Percentiles rank a stretch among this genome's conserved stretches.
Evolutionary conservation across 1,139 yeast species (phyloP).

Genomic region (Debaryomyces singareniensis): DNA sequence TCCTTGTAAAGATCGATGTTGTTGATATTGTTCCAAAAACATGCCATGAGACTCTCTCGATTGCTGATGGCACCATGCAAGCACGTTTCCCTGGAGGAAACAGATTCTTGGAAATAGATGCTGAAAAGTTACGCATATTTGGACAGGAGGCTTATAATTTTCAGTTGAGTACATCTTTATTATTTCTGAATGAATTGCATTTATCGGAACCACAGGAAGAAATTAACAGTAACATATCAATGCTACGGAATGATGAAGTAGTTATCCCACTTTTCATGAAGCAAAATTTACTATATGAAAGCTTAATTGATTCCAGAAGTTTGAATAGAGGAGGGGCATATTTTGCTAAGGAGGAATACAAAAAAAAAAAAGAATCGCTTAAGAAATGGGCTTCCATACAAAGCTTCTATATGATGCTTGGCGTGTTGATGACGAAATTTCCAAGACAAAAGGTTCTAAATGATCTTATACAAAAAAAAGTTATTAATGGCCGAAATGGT

Average conservation of each 20-base stretch:
- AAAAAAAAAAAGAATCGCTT: constrained; percentile 10
- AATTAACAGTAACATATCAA: constrained; percentile 13
- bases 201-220: constrained; percentile 14
- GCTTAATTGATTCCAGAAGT: constrained; percentile 27
- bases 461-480: constrained; percentile 21
- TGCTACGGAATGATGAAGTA: constrained; percentile 14
- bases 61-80: not conserved
- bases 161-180: constrained; percentile 8
- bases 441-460: constrained; percentile 17
- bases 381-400: constrained; percentile 24
- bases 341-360: constrained; percentile 8
- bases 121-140: constrained; percentile 15
- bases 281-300: constrained; percentile 18
- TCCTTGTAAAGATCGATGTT: not conserved
- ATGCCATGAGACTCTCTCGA: too few species aligned
- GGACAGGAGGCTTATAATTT: constrained; percentile 16
- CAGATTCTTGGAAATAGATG: not conserved
- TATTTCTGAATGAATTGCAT: constrained; percentile 6
- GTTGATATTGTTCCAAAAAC: not conserved
- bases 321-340: constrained; percentile 15
- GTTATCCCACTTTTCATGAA: constrained; percentile 30
- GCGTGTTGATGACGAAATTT: constrained; percentile 26
- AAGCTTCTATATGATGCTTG: constrained; percentile 35
- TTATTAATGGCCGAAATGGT: constrained; percentile 25
- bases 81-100: not conserved